Evolutionary conservation across 2,329 filamentous ascomycete genomes (phyloP), one percentile per base, ranked within the genome.

Genomic region (Dothiorella sarmentorum): DNA sequence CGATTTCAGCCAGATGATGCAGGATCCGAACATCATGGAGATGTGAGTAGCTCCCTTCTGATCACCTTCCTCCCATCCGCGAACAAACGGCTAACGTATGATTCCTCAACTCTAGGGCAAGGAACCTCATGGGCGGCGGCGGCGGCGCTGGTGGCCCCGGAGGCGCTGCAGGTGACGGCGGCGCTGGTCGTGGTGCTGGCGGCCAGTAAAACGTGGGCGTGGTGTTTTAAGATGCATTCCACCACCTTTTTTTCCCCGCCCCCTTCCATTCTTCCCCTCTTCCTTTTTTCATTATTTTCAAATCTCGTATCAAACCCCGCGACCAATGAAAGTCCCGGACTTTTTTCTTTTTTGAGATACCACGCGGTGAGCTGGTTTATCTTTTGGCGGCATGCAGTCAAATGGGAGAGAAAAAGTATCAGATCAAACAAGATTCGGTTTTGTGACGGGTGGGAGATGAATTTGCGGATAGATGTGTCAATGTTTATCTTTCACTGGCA

Each of bases 11-110:
- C 82, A 82, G 64, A 78, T 99, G 74, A 96, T 99, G 94, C 88
- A 86, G 63, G 94, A 99, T 72, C 94, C 94, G 47, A 89, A 78
- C 71, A 88, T 99, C 74, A 90, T 91, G 43, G 91, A 97, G 60
- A 91, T 97, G 92, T 95, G 77, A 89, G 89, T 85, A 22, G 7
- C 17, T 15, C 13, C 27, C 18, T n/a, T 15, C 29, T n/a, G n/a
- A n/a, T n/a, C n/a, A n/a, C n/a, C n/a, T n/a, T n/a, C n/a, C n/a
- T n/a, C n/a, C n/a, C n/a, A n/a, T n/a, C n/a, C n/a, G n/a, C n/a
- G n/a, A n/a, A n/a, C n/a, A n/a, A n/a, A n/a, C n/a, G n/a, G n/a
- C n/a, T n/a, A n/a, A n/a, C n/a, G n/a, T n/a, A n/a, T 27, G 11
- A 53, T 22, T 17, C 9, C 7, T 22, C 31, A 33, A 37, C 40